phyloP scores from a whole-genome alignment of 805 yeast genomes.

The Sugiyamaella chiloensis region DNA sequence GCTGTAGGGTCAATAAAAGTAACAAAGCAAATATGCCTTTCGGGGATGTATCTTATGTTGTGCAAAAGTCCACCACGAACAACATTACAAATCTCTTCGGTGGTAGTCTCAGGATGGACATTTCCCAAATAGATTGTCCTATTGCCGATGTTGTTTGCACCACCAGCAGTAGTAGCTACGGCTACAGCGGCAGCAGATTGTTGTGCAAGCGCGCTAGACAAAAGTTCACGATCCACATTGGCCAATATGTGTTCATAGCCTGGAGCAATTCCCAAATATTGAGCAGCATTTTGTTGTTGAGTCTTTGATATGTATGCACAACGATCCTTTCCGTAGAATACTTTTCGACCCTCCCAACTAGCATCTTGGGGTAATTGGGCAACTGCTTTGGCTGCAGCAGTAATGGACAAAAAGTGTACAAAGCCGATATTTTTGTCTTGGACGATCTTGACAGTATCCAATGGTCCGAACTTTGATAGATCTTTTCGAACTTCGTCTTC shows the following conservation, averaged over 20 bases:
- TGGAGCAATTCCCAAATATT: slow-evolving; percentile 86
- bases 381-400: slow-evolving; percentile 84
- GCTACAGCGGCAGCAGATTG: slow-evolving; percentile 98
- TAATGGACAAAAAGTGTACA: slow-evolving; percentile 81
- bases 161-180: slow-evolving; percentile 92
- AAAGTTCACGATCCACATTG: slow-evolving; percentile 55
- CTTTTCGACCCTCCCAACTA: slow-evolving; percentile 71
- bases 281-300: slow-evolving; percentile 96
- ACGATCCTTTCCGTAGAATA: slow-evolving; percentile 90
- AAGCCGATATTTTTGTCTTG: slow-evolving; percentile 75
- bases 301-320: slow-evolving; percentile 88
- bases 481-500: slow-evolving; percentile 67
- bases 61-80: slow-evolving; percentile 94
- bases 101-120: slow-evolving; percentile 80
- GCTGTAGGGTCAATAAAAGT: slow-evolving; percentile 96
- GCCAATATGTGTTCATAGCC: slow-evolving; percentile 79
- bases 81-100: slow-evolving; percentile 93
- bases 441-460: slow-evolving; percentile 79
- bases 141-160: slow-evolving; percentile 86
- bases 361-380: slow-evolving; percentile 62
- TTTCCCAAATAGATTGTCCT: slow-evolving; percentile 90
- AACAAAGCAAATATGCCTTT: slow-evolving; percentile 88
- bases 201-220: slow-evolving; percentile 57
- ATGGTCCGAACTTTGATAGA: slow-evolving; percentile 69
- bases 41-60: slow-evolving; percentile 72